phyloP scores from a whole-genome alignment of 2,329 filamentous ascomycete species.

The Curvularia lunata region DNA sequence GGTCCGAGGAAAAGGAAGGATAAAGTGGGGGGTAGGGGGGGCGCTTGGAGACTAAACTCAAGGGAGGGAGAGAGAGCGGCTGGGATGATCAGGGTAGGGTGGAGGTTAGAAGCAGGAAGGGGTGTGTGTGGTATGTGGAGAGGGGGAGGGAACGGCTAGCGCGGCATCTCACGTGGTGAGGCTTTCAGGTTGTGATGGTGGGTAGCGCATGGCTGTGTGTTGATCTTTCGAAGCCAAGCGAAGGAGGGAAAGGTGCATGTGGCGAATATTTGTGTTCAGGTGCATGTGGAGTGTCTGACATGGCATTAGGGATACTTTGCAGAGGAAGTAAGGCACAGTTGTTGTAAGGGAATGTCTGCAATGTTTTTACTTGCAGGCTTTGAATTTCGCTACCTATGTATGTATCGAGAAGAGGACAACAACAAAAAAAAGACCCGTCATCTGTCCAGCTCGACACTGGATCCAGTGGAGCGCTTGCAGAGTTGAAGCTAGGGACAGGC shows the following conservation, averaged over 20 bases:
- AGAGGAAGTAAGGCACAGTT: no score
- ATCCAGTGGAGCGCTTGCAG: constrained; percentile 35
- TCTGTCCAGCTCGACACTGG: constrained; percentile 42
- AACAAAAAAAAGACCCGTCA: constrained; percentile 28
- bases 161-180: constrained; percentile 5
- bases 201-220: not conserved
- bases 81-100: not conserved
- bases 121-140: not conserved
- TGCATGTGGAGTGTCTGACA: no score
- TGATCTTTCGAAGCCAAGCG: no score
- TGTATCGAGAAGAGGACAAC: not conserved
- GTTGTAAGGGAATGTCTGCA: not conserved
- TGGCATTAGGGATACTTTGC: no score
- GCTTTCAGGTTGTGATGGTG: no score
- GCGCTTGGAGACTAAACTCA: no score
- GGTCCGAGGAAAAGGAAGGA: not conserved
- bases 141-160: constrained; percentile 2
- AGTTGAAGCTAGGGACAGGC: constrained; percentile 36
- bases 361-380: not conserved
- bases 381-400: constrained; percentile 5
- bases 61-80: no score
- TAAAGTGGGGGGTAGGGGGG: not conserved
- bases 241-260: not conserved
- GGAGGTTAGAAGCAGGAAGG: not conserved
- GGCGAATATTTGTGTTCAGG: no score